phyloP scores from a whole-genome alignment of 139 green algal species.

The Picochlorum sp. region DNA sequence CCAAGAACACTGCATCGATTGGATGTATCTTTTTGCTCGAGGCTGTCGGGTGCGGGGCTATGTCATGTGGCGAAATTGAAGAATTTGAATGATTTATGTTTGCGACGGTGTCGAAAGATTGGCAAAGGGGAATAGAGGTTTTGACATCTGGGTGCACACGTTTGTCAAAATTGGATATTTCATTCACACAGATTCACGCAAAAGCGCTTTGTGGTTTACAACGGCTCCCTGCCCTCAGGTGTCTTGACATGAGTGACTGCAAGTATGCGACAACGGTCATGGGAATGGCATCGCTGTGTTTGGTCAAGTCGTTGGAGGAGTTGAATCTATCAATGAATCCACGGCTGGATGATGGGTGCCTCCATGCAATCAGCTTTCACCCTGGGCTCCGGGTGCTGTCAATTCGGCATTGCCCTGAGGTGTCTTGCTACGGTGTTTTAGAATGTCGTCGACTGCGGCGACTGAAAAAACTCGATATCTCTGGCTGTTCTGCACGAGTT shows the following conservation, averaged over 20 bases:
- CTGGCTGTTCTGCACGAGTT: slow-evolving; percentile 1
- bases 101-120: neutral
- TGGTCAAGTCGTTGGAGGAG: neutral
- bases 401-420: neutral
- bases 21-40: slow-evolving; percentile 2
- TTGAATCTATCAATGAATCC: neutral
- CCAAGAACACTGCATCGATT: neutral
- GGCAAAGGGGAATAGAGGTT: neutral
- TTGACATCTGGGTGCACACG: neutral
- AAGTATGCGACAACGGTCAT: neutral
- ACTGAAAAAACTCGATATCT: slow-evolving; percentile 1
- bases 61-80: neutral
- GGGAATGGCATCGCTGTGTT: neutral
- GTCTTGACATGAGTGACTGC: neutral
- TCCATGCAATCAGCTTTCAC: neutral
- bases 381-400: neutral
- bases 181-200: neutral
- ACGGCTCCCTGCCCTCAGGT: neutral
- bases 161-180: slow-evolving; percentile 2
- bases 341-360: slow-evolving; percentile 5
- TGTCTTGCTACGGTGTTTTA: slow-evolving; percentile 1
- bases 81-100: neutral
- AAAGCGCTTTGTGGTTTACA: neutral
- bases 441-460: neutral
- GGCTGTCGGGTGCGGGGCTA: neutral